These are phyloP conservation scores for Ogataea angusta DNA, from an alignment of 805 yeast genomes.

Conservation along the genomic window DNA sequence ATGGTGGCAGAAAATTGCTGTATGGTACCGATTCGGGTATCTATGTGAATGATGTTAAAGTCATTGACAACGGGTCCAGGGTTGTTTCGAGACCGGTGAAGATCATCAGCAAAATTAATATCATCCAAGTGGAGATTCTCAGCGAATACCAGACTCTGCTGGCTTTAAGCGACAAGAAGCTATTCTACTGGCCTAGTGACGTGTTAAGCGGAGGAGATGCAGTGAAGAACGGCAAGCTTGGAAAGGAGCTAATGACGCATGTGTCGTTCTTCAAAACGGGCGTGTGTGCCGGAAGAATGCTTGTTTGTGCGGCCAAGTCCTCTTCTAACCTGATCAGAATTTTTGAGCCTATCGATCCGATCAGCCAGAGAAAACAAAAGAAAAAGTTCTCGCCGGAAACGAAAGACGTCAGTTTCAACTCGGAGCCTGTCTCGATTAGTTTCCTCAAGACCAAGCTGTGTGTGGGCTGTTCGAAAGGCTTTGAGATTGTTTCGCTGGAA, in stretches of 20 bases:
- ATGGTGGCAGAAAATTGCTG: constrained; percentile 86
- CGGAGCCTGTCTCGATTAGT: constrained; percentile 90
- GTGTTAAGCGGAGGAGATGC: constrained; percentile 50
- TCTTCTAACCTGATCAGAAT: constrained; percentile 74
- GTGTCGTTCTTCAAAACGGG: constrained; percentile 91
- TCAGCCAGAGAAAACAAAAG: constrained; percentile 54
- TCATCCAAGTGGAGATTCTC: constrained; percentile 84
- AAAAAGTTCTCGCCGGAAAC: constrained; percentile 67
- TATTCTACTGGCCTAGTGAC: constrained; percentile 77
- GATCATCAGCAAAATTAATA: constrained; percentile 69
- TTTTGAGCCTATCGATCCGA: constrained; percentile 85
- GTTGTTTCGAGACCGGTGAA: constrained; percentile 70
- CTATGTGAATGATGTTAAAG: constrained; percentile 69
- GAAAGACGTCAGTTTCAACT: constrained; percentile 73
- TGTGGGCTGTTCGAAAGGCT: constrained; percentile 95
- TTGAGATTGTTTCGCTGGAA: constrained; percentile 86
- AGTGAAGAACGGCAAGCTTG: constrained; percentile 53
- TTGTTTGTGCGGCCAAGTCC: constrained; percentile 89
- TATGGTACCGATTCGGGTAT: constrained; percentile 93
- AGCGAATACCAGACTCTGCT: constrained; percentile 86
- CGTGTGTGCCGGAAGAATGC: constrained; percentile 81
- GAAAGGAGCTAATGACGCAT: constrained; percentile 80
- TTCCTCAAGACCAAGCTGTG: constrained; percentile 85
- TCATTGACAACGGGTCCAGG: constrained; percentile 45
- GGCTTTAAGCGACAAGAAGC: constrained; percentile 75